Base-by-base conservation (phyloP, 2,329 filamentous ascomycete genomes). In the Chaetomiaceae sp. region DNA sequence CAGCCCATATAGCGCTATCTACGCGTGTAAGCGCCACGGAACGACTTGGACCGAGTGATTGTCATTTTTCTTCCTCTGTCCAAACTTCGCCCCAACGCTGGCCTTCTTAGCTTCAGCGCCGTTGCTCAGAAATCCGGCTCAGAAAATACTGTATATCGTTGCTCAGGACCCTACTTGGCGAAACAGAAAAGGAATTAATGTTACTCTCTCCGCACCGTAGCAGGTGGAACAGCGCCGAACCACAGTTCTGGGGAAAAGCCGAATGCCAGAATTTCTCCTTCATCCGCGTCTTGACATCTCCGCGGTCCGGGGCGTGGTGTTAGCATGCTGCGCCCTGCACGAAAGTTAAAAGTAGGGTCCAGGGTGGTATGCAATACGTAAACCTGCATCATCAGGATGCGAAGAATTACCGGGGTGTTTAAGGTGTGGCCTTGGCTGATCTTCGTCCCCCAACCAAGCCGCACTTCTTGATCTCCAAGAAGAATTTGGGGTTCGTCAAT, bases 361-460 rank as follows among this genome's bases (percentile, higher is more conserved):
- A 32, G n/a, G 14, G 49, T 52, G 13, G 49, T 46, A 52, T 46
- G 34, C 34, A 41, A 41, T 46, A 52, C 49, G 49, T 47, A 52
- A 51, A 27, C 9, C 34, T 47, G 36, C 49, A 33, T 30, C 42
- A 33, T 23, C n/a, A 16, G 20, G 25, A 11, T n/a, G 16, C 36
- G 25, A 40, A 40, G 33, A 21, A 10, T 36, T 29, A 34, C 42
- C 33, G 34, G 42, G 11, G 34, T 27, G 25, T 27, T 45, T 27
- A 27, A 27, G 25, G 9, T 27, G 25, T n/a, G 33, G 20, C 21
- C 34, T 27, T 29, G 49, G 34, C 6, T 27, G 49, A 46, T 46
- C 33, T 33, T 36, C 5, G 36, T n/a, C n/a, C n/a, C n/a, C n/a
- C n/a, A n/a, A n/a, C n/a, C n/a, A n/a, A 18, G 27, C 46, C 2